Evolutionary conservation across 495 filamentous ascomycete species (phyloP).

Genomic region (Xylaria cubensis): DNA sequence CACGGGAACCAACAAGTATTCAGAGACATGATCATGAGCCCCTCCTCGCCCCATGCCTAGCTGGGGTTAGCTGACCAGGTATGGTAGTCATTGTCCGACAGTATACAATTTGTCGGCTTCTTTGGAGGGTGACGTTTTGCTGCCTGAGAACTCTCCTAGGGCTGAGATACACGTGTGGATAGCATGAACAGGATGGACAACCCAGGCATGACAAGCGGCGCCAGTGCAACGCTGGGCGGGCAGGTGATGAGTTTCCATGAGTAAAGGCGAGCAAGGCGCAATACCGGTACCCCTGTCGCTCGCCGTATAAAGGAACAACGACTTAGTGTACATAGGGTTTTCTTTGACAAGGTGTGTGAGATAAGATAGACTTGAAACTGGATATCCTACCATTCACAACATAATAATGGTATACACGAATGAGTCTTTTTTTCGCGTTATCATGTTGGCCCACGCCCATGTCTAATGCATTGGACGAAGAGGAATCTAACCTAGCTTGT

Average conservation of each 20-base stretch:
- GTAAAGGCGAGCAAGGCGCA: constrained; percentile 16
- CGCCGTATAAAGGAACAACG: constrained; percentile 15
- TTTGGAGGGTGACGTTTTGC: constrained; percentile 6
- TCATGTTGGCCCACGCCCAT: not conserved
- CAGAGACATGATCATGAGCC: constrained; percentile 22
- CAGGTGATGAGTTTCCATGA: constrained; percentile 21
- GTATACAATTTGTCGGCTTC: not conserved
- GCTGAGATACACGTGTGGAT: constrained; percentile 26
- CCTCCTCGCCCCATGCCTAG: constrained; percentile 22
- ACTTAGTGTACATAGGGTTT: not conserved
- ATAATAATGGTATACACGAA: not conserved
- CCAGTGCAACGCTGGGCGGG: constrained; percentile 17
- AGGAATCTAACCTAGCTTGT: constrained; percentile 8
- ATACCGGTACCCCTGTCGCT: constrained; percentile 9
- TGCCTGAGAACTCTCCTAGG: constrained; percentile 13
- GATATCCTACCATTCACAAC: not conserved
- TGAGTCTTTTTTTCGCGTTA: not conserved
- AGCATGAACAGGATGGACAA: constrained; percentile 24
- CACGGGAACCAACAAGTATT: constrained; percentile 15
- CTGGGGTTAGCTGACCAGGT: constrained; percentile 14
- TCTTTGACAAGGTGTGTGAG: constrained; percentile 8
- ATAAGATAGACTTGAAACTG: constrained; percentile 12
- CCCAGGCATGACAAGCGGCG: constrained; percentile 15
- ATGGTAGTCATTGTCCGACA: constrained; percentile 11
- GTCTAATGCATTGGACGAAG: not conserved